Percentiles rank a stretch among this genome's conserved stretches.
Evolutionary conservation across 805 yeast species (phyloP).

Genomic region (Saturnispora serradocipensis): DNA sequence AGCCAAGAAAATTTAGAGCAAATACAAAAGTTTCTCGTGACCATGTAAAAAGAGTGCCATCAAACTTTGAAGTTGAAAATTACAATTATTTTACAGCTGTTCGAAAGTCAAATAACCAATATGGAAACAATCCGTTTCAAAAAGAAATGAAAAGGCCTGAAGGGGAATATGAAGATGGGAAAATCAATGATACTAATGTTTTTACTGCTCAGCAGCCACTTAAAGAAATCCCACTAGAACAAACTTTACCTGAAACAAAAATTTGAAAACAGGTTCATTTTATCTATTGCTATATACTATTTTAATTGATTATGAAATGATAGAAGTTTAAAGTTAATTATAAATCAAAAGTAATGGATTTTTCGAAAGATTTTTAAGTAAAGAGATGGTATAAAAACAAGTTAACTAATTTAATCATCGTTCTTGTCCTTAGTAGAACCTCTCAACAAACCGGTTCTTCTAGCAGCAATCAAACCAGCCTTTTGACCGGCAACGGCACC

Average conservation of each 20-base stretch:
- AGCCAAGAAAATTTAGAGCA: not conserved
- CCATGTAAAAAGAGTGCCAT: not conserved
- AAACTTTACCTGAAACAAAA: not conserved
- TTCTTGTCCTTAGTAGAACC: constrained; percentile 73
- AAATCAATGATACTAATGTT: too few species aligned
- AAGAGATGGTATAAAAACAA: constrained; percentile 4
- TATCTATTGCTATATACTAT: not conserved
- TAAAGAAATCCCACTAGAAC: not conserved
- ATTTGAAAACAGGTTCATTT: not conserved
- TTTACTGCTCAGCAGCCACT: too few species aligned
- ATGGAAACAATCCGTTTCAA: constrained; percentile 12
- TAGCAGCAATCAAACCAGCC: constrained; percentile 99
- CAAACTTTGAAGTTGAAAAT: not conserved
- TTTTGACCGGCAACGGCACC: constrained; percentile 99
- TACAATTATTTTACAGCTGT: constrained; percentile 1
- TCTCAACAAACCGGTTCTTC: constrained; percentile 99
- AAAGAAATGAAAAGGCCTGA: not conserved
- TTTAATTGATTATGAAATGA: not conserved
- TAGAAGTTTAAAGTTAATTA: not conserved
- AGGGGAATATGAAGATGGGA: not conserved
- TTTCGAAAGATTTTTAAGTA: constrained; percentile 10
- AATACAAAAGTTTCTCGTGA: not conserved
- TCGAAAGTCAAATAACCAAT: not conserved
- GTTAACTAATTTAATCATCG: constrained; percentile 22
- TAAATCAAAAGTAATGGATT: not conserved